phyloP scores from a whole-genome alignment of 805 yeast genomes.

The Torulaspora indica region DNA sequence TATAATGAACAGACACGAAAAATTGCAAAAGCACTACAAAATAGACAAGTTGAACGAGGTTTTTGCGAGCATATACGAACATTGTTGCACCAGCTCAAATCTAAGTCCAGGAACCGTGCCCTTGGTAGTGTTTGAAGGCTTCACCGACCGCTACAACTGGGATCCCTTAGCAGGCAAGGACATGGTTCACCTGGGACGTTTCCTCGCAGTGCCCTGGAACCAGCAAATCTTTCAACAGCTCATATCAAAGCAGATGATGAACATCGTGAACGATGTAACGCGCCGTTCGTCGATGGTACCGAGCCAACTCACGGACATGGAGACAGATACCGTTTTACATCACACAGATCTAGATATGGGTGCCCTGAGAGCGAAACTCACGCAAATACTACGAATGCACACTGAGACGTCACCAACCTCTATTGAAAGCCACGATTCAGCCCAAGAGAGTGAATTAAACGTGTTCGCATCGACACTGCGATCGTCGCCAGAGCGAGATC shows the following conservation, averaged over 20 bases:
- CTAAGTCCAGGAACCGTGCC: conserved; percentile 8
- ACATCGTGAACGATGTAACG: conserved; percentile 12
- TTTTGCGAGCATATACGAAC: conserved; percentile 11
- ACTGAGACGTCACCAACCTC: conserved; percentile 8
- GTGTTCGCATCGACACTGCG: conserved; percentile 14
- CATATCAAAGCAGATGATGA: conserved; percentile 8
- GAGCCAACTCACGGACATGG: conserved; percentile 11
- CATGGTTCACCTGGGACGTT: conserved; percentile 11
- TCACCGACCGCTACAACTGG: conserved; percentile 24
- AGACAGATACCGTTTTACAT: conserved; percentile 12
- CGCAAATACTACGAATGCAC: conserved; percentile 7
- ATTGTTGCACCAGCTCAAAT: conserved; percentile 4
- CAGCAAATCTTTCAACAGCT: conserved; percentile 17
- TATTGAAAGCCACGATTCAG: conserved; percentile 5
- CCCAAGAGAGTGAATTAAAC: conserved; percentile 9
- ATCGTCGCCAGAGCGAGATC: conserved; percentile 5
- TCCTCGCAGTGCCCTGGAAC: conserved; percentile 25
- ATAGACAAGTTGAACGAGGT: conserved; percentile 14
- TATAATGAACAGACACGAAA: conserved; percentile 11
- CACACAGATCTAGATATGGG: conserved; percentile 9
- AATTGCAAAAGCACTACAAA: conserved; percentile 11
- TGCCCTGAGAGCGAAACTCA: conserved; percentile 4
- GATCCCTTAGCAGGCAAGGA: conserved; percentile 15
- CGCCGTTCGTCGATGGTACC: conserved; percentile 11
- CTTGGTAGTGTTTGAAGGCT: conserved; percentile 24